These are phyloP conservation scores for Stropharia rugosoannulata DNA, from an alignment of 768 basidiomycete genomes.

Conservation along the genomic window DNA sequence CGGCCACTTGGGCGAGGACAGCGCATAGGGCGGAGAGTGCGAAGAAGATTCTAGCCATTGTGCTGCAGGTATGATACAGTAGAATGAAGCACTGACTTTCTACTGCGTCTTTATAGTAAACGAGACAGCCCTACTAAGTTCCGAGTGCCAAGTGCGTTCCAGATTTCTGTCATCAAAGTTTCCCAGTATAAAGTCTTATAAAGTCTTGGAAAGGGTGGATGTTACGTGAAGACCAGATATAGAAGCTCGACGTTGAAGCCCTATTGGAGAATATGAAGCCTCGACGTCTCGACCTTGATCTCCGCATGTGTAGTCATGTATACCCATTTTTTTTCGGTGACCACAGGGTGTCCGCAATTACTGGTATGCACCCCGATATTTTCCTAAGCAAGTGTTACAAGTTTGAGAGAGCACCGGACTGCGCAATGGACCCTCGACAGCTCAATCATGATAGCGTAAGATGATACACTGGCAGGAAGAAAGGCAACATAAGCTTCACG, in stretches of 20 bases:
- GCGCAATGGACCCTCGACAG: no score
- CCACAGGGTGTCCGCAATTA: no score
- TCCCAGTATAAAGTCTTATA: not conserved
- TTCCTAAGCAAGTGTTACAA: no score
- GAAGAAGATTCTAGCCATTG: constrained; percentile 2
- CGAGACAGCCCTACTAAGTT: no score
- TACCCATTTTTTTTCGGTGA: not conserved
- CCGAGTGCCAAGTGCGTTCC: not conserved
- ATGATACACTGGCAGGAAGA: no score
- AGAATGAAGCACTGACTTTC: not conserved
- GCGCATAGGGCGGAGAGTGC: not conserved
- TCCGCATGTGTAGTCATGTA: no score
- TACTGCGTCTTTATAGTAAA: not conserved
- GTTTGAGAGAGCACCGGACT: no score
- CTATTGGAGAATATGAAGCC: not conserved
- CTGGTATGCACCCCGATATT: no score
- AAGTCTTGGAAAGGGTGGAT: not conserved
- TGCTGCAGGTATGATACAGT: not conserved
- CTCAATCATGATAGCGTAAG: no score
- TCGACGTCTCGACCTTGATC: no score
- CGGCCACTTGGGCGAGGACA: not conserved
- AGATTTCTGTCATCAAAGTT: not conserved
- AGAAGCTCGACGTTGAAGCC: not conserved
- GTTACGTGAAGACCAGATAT: not conserved
- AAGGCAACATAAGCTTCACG: no score